Base-by-base conservation (phyloP, 1,284 basidiomycete genomes). In the Rhizoctonia solani region DNA sequence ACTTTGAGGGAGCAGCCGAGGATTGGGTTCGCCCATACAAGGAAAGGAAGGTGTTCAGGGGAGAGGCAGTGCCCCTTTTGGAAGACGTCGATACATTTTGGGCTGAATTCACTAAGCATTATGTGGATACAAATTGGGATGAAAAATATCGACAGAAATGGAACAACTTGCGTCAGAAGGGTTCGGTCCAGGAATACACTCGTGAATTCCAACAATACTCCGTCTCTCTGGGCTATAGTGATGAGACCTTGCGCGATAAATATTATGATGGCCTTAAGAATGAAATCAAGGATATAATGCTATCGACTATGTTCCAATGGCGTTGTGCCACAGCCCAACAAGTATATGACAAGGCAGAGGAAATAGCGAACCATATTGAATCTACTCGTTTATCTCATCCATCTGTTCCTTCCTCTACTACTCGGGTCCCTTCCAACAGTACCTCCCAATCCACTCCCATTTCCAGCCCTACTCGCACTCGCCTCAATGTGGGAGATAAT, bases 151-250 rank as follows among this genome's bases (percentile, higher is more conserved):
- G 4, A 0, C 4, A 34, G 32, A 30, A 39, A 29, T n/a, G 52
- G 1, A 44, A 52, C n/a, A n/a, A n/a, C n/a, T n/a, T n/a, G n/a
- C n/a, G n/a, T 30, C 59, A 63, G 30, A 16, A 6, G 6, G 27
- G 11, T 13, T 6, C 37, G 2, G 59, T 63, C 11, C 59, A 63
- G 19, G 59, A 63, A 3, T 63, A 53, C n/a, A 4, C 52, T 6
- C 16, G 6, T 0, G 13, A n/a, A 3, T 63, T 53, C 49, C 32
- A 53, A 16, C 11, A 11, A 1, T 53, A 30, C 14, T 37, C 49
- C 3, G 11, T 16, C 5, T 2, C 6, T 2, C 8, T 63, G 0
- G 14, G n/a, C 2, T 63, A 63, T 9, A 19, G 27, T 19, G 49
- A 63, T 25, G 6, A 4, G 1, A 23, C 19, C 14, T 23, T 63